Evolutionary conservation across 495 filamentous ascomycete species (phyloP), one percentile per base, ranked within the genome.

Genomic region (Neurospora discreta): DNA sequence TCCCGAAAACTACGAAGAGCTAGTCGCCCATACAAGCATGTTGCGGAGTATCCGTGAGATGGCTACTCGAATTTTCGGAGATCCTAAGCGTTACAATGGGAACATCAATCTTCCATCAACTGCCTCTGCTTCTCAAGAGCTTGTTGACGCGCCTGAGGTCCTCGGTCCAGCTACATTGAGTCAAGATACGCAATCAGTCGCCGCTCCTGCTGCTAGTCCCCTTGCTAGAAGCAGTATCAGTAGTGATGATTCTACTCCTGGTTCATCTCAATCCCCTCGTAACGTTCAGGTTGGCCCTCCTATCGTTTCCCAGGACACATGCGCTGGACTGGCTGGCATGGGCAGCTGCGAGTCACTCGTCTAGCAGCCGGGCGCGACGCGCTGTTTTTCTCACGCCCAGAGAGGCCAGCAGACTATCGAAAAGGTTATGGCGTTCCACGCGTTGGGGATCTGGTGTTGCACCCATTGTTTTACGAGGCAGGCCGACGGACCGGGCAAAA

Each of bases 251-350:
- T 44, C 42, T 44, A 44, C 42, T 44, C 42, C 42, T 2, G 3
- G 42, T 44, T 0, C 10, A 18, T 20, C 18, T 1, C 1, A 2
- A 23, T 10, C 16, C 4, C 11, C 13, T 3, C 11, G 2, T 23
- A 23, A 5, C 5, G 23, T 23, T 16, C 13, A 0, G 2, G 46
- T 30, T 7, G 11, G 11, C 0, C 23, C 46, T 1, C 46, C 46
- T 30, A 30, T 58, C 5, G 3, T 58, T 16, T 58, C 46, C 11
- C 4, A 15, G 46, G 18, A n/a, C 0, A 44, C 1, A 3, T 44
- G 42, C n/a, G 0, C 2, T 0, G 42, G 42, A n/a, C 0, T 0
- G 7, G 3, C 1, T 3, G 3, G 3, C 42, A 44, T 1, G 42
- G 42, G 46, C 46, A 10, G 11, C 46, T 58, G 46, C 23, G 16